Percentiles rank a stretch among this genome's conserved stretches.
phyloP scores from a whole-genome alignment of 2,329 filamentous ascomycete species.

The Alternaria arbusti region DNA sequence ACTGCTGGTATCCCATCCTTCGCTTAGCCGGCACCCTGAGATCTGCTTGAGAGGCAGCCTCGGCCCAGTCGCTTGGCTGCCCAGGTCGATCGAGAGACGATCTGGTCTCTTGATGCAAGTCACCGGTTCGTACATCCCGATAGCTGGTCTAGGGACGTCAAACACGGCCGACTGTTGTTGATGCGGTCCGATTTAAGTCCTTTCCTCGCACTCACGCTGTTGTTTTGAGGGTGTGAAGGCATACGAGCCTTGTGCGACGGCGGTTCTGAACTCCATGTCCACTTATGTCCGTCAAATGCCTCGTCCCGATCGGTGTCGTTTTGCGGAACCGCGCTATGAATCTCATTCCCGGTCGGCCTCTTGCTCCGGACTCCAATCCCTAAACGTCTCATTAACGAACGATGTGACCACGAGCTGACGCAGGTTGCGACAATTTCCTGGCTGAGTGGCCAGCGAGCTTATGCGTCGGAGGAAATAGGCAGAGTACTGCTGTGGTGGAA shows the following conservation, averaged over 20 bases:
- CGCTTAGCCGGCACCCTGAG: not conserved
- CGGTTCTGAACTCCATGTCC: conserved; percentile 61
- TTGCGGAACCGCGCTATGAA: conserved; percentile 57
- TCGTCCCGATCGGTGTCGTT: conserved; percentile 57
- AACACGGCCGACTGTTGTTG: not conserved
- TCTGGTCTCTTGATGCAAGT: not conserved
- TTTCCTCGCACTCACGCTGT: not conserved
- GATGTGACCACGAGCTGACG: not conserved
- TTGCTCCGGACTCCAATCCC: conserved; percentile 53
- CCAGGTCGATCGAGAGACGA: not conserved
- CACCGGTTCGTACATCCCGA: not conserved
- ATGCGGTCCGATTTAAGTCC: not conserved
- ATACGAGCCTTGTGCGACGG: conserved; percentile 63
- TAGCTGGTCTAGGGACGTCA: not conserved
- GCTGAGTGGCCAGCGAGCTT: not conserved
- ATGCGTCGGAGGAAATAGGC: not conserved
- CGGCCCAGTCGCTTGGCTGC: not conserved
- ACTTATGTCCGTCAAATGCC: conserved; percentile 58
- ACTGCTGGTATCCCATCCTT: not conserved
- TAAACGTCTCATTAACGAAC: not conserved
- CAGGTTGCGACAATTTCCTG: not conserved
- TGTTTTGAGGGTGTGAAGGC: conserved; percentile 41
- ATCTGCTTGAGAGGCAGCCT: not conserved
- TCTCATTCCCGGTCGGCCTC: conserved; percentile 56
- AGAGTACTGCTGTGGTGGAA: not conserved